phyloP scores from a whole-genome alignment of 2,329 filamentous ascomycete species.

The Diaporthe helianthi region DNA sequence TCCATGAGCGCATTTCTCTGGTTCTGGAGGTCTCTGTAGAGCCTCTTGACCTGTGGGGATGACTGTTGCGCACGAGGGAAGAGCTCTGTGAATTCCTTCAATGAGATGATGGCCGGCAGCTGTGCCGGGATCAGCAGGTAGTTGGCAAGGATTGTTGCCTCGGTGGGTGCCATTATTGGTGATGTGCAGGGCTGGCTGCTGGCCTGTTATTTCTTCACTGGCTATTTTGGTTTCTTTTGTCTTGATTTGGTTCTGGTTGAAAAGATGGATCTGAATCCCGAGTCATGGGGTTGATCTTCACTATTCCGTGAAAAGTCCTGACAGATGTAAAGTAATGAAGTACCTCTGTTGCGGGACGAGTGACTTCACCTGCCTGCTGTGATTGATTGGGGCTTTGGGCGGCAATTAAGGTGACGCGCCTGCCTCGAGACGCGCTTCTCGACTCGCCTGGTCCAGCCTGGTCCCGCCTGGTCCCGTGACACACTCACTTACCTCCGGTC shows the following conservation, averaged over 20 bases:
- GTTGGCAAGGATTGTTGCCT: conserved; percentile 76
- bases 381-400: conserved; percentile 20
- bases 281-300: background rate
- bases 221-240: background rate
- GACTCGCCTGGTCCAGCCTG: conserved; percentile 33
- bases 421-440: conserved; percentile 30
- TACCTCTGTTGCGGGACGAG: background rate
- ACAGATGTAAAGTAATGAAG: background rate
- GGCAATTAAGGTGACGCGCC: conserved; percentile 10
- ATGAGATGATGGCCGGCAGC: conserved; percentile 74
- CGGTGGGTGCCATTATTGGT: conserved; percentile 71
- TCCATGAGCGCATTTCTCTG: conserved; percentile 75
- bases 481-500: conserved; percentile 2
- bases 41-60: conserved; percentile 70
- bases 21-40: conserved; percentile 82
- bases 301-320: background rate
- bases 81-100: conserved; percentile 76
- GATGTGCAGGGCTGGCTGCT: background rate
- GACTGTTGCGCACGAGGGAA: conserved; percentile 74
- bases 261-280: background rate
- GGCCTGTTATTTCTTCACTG: background rate
- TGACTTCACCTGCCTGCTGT: background rate
- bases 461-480: conserved; percentile 34
- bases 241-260: background rate
- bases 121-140: conserved; percentile 81